Evolutionary conservation across 2,329 filamentous ascomycete species (phyloP).

Genomic region (Fragosphaeria purpurea): DNA sequence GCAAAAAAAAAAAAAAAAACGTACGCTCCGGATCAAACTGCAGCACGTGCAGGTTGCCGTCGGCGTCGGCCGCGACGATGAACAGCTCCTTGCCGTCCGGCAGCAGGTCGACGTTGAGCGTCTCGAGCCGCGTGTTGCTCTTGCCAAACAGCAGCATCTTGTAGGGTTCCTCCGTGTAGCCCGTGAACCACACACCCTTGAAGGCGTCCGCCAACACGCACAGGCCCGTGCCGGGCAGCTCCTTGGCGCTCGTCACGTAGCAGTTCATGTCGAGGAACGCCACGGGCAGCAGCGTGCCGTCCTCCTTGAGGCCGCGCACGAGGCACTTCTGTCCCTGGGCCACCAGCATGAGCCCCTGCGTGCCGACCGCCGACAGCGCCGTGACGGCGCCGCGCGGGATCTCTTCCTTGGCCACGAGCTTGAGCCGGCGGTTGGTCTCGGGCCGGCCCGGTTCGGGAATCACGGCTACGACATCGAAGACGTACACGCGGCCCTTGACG

Average conservation of each 20-base stretch:
- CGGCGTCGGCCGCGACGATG: slow-evolving; percentile 72
- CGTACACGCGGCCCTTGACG: slow-evolving; percentile 73
- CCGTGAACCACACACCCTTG: slow-evolving; percentile 92
- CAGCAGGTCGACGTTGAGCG: slow-evolving; percentile 76
- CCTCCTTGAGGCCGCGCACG: slow-evolving; percentile 91
- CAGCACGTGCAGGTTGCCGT: slow-evolving; percentile 77
- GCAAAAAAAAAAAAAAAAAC: slow-evolving; percentile 22
- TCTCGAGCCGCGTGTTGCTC: slow-evolving; percentile 65
- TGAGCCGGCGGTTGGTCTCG: slow-evolving; percentile 77
- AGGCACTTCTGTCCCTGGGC: slow-evolving; percentile 96
- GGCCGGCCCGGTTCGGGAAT: slow-evolving; percentile 79
- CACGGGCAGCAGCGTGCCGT: slow-evolving; percentile 82
- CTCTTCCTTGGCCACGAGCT: slow-evolving; percentile 79
- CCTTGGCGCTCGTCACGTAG: slow-evolving; percentile 78
- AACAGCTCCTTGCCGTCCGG: slow-evolving; percentile 76
- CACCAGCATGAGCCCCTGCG: slow-evolving; percentile 77
- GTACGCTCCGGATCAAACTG: slow-evolving; percentile 92
- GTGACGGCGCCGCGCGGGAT: slow-evolving; percentile 88
- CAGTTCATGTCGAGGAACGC: slow-evolving; percentile 98
- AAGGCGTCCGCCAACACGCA: slow-evolving; percentile 82
- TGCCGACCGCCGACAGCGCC: slow-evolving; percentile 72
- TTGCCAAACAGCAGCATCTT: slow-evolving; percentile 91
- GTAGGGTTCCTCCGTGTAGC: slow-evolving; percentile 94
- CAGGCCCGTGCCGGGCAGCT: slow-evolving; percentile 72
- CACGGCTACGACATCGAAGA: slow-evolving; percentile 85